These are phyloP conservation scores for Solanum medicagineum DNA, from an alignment of 257 asterid species.

Conservation along the genomic window DNA sequence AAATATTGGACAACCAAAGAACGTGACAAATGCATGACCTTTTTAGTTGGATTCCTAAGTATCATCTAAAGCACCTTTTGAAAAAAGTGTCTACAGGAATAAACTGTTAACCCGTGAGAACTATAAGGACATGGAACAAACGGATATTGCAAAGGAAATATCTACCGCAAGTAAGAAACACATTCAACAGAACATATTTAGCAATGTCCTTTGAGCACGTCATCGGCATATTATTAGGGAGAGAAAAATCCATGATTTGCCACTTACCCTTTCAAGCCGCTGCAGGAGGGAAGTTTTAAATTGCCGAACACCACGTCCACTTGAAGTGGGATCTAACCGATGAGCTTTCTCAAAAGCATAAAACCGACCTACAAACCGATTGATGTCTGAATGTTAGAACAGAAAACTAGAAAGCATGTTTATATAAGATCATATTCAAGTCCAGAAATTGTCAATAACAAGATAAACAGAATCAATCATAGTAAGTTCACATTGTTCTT, in stretches of 20 bases:
- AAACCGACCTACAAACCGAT: slow-evolving; percentile 61
- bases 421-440: background rate
- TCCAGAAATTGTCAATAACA: background rate
- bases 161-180: background rate
- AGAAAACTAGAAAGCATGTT: background rate
- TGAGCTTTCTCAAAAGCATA: slow-evolving; percentile 98
- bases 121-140: background rate
- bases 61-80: background rate
- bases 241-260: background rate
- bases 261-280: slow-evolving; percentile 80
- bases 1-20: background rate
- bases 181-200: background rate
- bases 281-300: slow-evolving; percentile 94
- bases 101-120: background rate
- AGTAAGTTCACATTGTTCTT: background rate
- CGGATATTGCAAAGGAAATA: background rate
- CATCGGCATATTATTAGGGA: background rate
- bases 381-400: background rate
- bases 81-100: background rate
- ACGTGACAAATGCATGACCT: background rate
- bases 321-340: slow-evolving; percentile 86
- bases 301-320: slow-evolving; percentile 99
- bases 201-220: background rate
- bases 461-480: background rate
- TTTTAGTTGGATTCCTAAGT: background rate